phyloP scores from a whole-genome alignment of 306 rosid species.

The Prunus padus region DNA sequence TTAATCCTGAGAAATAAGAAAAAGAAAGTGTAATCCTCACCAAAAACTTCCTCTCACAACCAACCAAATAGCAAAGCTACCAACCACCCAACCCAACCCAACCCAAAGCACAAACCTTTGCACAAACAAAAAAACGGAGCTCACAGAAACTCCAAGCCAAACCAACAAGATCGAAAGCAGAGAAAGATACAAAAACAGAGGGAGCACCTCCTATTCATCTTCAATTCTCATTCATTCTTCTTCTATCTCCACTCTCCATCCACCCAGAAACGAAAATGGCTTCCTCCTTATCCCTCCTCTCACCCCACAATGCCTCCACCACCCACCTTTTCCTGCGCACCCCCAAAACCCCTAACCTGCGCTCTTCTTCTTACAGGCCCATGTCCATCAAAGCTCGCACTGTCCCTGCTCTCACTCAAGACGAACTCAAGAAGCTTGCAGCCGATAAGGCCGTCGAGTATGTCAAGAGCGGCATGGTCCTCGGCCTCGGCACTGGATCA shows the following conservation, averaged over 20 bases:
- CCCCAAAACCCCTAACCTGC: constrained; percentile 38
- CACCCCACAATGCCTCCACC: constrained; percentile 45
- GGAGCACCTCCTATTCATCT: background rate
- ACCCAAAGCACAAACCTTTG: background rate
- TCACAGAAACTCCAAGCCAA: background rate
- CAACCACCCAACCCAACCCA: background rate
- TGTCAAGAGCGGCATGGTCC: constrained; percentile 79
- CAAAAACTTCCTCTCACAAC: background rate
- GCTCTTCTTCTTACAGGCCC: constrained; percentile 30
- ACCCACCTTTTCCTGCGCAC: constrained; percentile 50
- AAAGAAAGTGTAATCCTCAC: background rate
- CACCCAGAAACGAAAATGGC: constrained; percentile 49
- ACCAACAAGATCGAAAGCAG: background rate
- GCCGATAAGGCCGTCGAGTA: constrained; percentile 83
- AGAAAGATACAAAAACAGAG: background rate
- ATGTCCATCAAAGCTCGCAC: constrained; percentile 51
- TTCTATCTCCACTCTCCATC: background rate
- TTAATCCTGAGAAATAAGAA: background rate
- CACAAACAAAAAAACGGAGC: background rate
- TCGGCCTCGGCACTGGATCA: constrained; percentile 90
- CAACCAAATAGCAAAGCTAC: background rate
- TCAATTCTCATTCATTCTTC: background rate
- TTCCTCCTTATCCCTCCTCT: constrained; percentile 54
- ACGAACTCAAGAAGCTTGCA: constrained; percentile 77
- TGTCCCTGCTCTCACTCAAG: constrained; percentile 63